Evolutionary conservation across 2,329 filamentous ascomycete species (phyloP), one percentile per base, ranked within the genome.

Genomic region (Xylaria sp.): DNA sequence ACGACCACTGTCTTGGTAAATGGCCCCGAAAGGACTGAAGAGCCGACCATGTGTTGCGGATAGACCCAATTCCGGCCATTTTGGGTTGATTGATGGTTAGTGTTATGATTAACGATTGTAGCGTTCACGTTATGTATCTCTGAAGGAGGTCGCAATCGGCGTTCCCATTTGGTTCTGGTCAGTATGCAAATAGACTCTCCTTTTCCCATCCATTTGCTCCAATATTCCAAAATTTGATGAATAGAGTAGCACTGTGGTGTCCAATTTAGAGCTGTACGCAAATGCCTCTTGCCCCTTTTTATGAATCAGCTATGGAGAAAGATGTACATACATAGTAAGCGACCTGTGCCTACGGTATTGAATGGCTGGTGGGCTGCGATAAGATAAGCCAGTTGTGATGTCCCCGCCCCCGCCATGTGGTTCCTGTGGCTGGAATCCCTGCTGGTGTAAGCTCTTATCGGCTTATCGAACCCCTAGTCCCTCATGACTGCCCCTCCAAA

Each of bases 21-120:
- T 4, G 71, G 69, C 1, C 72, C 50, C 2, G 63, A 56, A 28
- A 61, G 41, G 55, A 51, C 18, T n/a, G 65, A 70, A 60, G 71
- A 73, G 48, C 41, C 62, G 9, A 71, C 71, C 20, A 61, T 71
- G 69, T 73, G 69, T 41, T 73, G 71, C 18, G 71, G 69, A 18
- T 73, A 68, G 48, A 50, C 25, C 6, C 13, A 52, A 25, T 44
- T 15, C 37, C 20, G 32, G 13, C 10, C 9, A 12, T 32, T 6
- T 6, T 46, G 10, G 39, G 12, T 44, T 67, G 20, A 28, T 37
- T 10, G 34, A 37, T 37, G 34, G 10, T 37, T 10, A 37, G 34
- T 37, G 34, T 37, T 8, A 68, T 44, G 60, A 63, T 51, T 51
- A 25, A 52, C 46, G 55, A 59, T 44, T 41, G 32, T 15, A 44